These are phyloP conservation scores for Cystobasidium sp. DNA, from an alignment of 1,284 basidiomycete genomes.

Conservation along the genomic window DNA sequence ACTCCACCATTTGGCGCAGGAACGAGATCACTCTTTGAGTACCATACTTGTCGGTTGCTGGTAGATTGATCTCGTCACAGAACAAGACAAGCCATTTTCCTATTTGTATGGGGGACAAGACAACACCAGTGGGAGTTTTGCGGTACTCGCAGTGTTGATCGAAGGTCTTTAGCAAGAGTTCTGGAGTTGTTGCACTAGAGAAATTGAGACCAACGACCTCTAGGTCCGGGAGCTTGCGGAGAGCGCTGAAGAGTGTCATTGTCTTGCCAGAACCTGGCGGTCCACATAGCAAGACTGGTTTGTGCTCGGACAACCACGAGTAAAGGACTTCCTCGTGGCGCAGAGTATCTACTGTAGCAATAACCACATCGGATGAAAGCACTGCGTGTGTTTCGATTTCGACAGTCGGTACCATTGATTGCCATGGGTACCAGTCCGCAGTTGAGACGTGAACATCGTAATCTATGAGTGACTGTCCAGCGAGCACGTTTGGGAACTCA, in stretches of 20 bases:
- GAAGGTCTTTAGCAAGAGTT: conserved; percentile 97
- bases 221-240: conserved; percentile 97
- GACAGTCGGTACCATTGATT: conserved; percentile 85
- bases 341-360: conserved; percentile 97
- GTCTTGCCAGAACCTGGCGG: conserved; percentile 99
- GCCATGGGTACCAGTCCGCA: conserved; percentile 92
- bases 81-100: conserved; percentile 98
- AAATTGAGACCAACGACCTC: conserved; percentile 99
- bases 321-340: conserved; percentile 98
- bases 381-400: conserved; percentile 97
- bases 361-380: conserved; percentile 92
- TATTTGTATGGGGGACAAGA: conserved; percentile 90
- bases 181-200: conserved; percentile 97
- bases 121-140: conserved; percentile 95
- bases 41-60: conserved; percentile 96
- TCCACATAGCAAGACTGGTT: conserved; percentile 96
- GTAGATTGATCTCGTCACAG: conserved; percentile 99
- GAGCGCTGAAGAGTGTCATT: conserved; percentile 99
- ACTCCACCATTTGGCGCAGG: conserved; percentile 94
- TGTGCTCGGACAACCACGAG: conserved; percentile 98
- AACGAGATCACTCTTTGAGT: conserved; percentile 99
- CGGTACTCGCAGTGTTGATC: conserved; percentile 99
- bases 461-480: conserved; percentile 87
- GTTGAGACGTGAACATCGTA: conserved; percentile 87
- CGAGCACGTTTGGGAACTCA: conserved; percentile 75